Base-by-base conservation (phyloP, 768 basidiomycete genomes). In the Leccinum incarnatum region DNA sequence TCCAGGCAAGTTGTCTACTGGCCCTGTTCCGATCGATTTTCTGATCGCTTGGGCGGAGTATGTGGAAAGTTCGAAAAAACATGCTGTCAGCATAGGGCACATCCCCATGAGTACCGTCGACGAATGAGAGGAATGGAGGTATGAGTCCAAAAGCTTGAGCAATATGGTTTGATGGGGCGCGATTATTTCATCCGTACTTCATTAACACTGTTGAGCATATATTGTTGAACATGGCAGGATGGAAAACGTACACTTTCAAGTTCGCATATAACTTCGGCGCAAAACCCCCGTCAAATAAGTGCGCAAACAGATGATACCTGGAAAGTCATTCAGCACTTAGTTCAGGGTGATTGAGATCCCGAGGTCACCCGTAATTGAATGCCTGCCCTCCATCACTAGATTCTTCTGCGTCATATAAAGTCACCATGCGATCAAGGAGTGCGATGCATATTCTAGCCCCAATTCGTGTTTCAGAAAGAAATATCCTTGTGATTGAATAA, bases 111-210 rank as follows among this genome's bases (percentile, higher is more conserved):
- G 79, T 19, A 76, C 72, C 50, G 60, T 29, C 55, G 67, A 65
- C 55, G 74, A 64, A 62, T 77, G 76, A 27, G 75, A 74, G 12
- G 84, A 80, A 62, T 91, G 88, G 55, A 94, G 76, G 68, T 91
- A 88, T 2, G 92, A 89, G 69, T 96, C 95, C 12, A 95, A 76
- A 15, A 96, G 77, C 72, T 95, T 95, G 58, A 97, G 82, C 11
- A 96, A 75, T n/a, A 84, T 89, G 4, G 87, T 92, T 71, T 96
- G 95, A 63, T 89, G 87, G 0, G 93, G 91, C 5, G 91, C 85
- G 42, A 95, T 82, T 12, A 86, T 78, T 74, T 94, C 93, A 49
- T 81, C 84, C 23, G 74, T 60, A 58, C 91, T 91, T 69, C n/a
- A 19, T 42, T 19, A n/a, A 51, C 60, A 71, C 57, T 40, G 57